Base-by-base conservation (phyloP, 768 basidiomycete genomes). In the Clavaria fumosa region DNA sequence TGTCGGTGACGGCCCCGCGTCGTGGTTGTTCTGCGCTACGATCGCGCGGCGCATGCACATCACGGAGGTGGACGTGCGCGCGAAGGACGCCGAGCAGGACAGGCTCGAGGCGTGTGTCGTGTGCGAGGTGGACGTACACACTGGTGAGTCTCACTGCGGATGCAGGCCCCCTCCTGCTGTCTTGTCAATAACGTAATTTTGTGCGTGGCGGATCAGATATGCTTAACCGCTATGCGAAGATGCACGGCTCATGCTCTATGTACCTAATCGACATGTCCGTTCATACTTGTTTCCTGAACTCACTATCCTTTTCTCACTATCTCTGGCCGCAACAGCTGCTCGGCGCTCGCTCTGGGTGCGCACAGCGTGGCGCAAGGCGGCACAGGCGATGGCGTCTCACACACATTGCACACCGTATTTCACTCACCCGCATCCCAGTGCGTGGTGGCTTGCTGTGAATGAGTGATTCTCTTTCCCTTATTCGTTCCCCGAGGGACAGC, bases 221-320 rank as follows among this genome's bases (percentile, higher is more conserved):
- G 71, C 35, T 74, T 6, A 74, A 74, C 42, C 58, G 55, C 14
- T 44, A 34, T 3, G 60, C 61, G n/a, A 60, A 50, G 28, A 45
- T 75, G 1, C 74, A 76, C 33, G 73, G 72, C 19, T 71, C 63
- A 14, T 75, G 72, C 44, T 59, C 66, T 2, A 71, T 68, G 0
- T 60, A 66, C 37, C 51, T 76, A 3, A 61, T 74, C 27, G 72
- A 75, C 50, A 45, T 62, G 73, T 68, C 31, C 20, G 64, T 58
- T 12, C 33, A 21, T 37, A 19, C n/a, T 34, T 5, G 7, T 31
- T 19, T 20, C 2, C 33, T 12, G 35, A 11, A 19, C 14, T 34
- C 9, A 31, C 35, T n/a, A 31, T 24, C 5, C 18, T 38, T 11
- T n/a, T n/a, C n/a, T n/a, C n/a, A n/a, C n/a, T n/a, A 38, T 10